phyloP scores from a whole-genome alignment of 108 stramenopile genomes.

The Pseudonitzschia multistriata region DNA sequence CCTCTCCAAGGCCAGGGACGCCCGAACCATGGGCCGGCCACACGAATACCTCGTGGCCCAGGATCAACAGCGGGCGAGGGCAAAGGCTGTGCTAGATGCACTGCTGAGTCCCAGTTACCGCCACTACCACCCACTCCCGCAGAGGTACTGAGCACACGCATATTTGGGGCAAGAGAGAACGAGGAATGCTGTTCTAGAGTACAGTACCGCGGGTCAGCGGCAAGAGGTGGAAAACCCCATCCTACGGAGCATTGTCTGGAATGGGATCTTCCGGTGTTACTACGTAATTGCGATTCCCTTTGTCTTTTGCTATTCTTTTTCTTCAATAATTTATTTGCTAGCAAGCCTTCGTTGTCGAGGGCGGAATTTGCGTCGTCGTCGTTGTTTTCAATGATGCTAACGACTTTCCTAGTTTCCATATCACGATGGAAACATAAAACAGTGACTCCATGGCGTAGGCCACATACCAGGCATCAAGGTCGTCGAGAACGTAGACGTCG shows the following conservation, averaged over 20 bases:
- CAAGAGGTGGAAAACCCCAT: too few relatives aligned
- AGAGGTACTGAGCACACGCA: too few relatives aligned
- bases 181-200: too few relatives aligned
- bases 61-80: neutral
- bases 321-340: neutral
- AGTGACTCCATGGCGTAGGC: conserved; percentile 50
- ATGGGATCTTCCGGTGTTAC: too few relatives aligned
- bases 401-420: conserved; percentile 40
- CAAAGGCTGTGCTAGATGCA: neutral
- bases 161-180: too few relatives aligned
- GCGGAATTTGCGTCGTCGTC: neutral
- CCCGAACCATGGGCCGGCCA: neutral
- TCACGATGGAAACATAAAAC: conserved; percentile 23
- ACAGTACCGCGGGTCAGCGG: too few relatives aligned
- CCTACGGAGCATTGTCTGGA: too few relatives aligned
- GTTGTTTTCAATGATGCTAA: too few relatives aligned
- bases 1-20: neutral
- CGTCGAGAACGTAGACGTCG: conserved; percentile 51
- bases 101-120: too few relatives aligned
- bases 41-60: neutral
- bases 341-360: neutral
- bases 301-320: too few relatives aligned
- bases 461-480: conserved; percentile 40
- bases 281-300: too few relatives aligned
- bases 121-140: too few relatives aligned